Conservation (phyloP, 176 grass and related monocot species). For the Calamus simplicifolius region DNA sequence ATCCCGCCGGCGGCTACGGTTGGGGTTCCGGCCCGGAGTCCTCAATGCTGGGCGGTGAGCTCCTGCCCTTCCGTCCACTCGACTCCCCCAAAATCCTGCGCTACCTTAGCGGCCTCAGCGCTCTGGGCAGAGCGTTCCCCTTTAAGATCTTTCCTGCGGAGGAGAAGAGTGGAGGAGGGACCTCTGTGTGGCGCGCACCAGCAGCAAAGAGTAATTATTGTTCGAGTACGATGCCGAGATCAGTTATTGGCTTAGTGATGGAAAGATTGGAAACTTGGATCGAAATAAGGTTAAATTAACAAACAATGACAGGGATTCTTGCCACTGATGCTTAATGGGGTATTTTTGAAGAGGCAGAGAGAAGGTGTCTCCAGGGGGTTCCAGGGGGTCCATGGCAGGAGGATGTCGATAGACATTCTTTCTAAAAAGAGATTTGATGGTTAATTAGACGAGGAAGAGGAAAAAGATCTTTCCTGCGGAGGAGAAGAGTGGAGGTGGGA, state of each 20-base stretch:
- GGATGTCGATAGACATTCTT: background rate
- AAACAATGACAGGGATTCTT: background rate
- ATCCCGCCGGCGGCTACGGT: no score
- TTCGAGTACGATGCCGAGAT: constrained; percentile 17
- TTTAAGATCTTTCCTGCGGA: constrained; percentile 33
- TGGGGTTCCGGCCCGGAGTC: no score
- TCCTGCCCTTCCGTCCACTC: constrained; percentile 34
- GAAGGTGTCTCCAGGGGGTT: constrained; percentile 8
- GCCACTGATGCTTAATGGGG: constrained; percentile 17
- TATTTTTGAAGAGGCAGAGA: background rate
- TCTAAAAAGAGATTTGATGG: background rate
- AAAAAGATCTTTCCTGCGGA: no score
- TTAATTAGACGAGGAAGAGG: constrained; percentile 4
- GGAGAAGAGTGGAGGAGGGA: constrained; percentile 1
- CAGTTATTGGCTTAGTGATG: no score
- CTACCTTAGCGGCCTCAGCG: constrained; percentile 11
- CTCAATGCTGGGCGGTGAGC: constrained; percentile 41
- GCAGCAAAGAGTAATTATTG: constrained; percentile 19
- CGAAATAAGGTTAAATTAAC: constrained; percentile 16
- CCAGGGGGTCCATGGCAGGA: constrained; percentile 6
- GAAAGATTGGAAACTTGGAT: no score
- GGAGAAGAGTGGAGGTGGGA: no score
- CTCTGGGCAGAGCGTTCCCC: constrained; percentile 44
- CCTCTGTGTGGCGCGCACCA: constrained; percentile 10
- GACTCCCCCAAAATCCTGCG: background rate